A percentile compares a stretch with the other conserved stretches of the same genome.
phyloP scores from a whole-genome alignment of 2,329 filamentous ascomycete species.

The Tolypocladium sp. region DNA sequence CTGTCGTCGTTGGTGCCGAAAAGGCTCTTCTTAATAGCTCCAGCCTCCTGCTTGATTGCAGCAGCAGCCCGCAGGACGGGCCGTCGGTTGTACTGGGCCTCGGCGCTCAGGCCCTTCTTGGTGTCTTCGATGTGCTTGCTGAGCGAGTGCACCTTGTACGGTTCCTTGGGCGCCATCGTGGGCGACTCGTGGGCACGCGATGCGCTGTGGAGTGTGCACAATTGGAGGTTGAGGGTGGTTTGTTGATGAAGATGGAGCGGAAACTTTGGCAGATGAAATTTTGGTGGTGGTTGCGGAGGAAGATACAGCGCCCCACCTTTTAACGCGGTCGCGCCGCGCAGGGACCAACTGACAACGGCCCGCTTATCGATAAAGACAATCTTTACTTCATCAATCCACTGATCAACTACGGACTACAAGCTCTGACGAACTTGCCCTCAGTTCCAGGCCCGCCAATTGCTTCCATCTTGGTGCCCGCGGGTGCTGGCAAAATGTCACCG shows the following conservation, averaged over 20 bases:
- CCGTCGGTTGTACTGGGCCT: constrained; percentile 22
- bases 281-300: constrained; percentile 1
- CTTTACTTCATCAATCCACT: neutral
- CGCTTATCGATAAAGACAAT: neutral
- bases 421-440: neutral
- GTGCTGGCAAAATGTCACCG: constrained; percentile 1
- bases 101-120: constrained; percentile 23
- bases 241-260: constrained; percentile 4
- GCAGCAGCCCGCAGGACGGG: constrained; percentile 12
- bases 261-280: constrained; percentile 7
- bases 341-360: neutral
- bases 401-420: neutral
- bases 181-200: constrained; percentile 5
- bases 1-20: constrained; percentile 19
- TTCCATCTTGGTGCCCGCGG: neutral
- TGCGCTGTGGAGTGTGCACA: constrained; percentile 11
- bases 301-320: constrained; percentile 1
- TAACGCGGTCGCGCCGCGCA: constrained; percentile 1
- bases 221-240: constrained; percentile 8
- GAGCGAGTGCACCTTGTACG: constrained; percentile 26
- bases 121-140: constrained; percentile 27
- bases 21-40: constrained; percentile 13
- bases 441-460: constrained; percentile 3
- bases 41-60: constrained; percentile 20
- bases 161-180: constrained; percentile 26